phyloP scores from a whole-genome alignment of 352 stramenopile species.

The Pelagophyceae sp. region DNA sequence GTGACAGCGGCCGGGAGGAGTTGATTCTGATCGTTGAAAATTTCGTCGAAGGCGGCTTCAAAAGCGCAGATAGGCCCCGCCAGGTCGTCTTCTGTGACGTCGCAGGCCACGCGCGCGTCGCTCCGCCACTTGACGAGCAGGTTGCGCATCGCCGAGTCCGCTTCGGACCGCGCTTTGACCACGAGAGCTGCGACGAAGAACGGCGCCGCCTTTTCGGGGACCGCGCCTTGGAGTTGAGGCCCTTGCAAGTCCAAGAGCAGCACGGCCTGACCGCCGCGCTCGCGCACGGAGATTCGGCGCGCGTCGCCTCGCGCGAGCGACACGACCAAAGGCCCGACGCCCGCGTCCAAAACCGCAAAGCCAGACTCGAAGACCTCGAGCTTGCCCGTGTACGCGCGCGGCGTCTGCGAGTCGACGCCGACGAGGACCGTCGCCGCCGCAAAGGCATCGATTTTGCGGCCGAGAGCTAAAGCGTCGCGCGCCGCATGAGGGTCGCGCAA shows the following conservation, averaged over 20 bases:
- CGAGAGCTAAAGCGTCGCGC: not conserved
- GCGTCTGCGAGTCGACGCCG: not conserved
- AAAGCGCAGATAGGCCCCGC: not conserved
- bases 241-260: not conserved
- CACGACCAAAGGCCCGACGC: not conserved
- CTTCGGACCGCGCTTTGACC: not conserved
- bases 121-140: not conserved
- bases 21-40: not conserved
- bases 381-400: not conserved
- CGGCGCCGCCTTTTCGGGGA: not conserved
- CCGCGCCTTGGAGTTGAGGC: not conserved
- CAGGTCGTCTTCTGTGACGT: not conserved
- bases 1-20: not conserved
- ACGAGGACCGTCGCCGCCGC: not conserved
- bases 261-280: not conserved
- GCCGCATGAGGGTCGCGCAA: not conserved
- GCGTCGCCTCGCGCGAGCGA: not conserved
- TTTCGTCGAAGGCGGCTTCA: not conserved
- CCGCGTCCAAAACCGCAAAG: not conserved
- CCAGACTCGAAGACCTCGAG: not conserved
- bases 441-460: not conserved
- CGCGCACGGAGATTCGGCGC: not conserved
- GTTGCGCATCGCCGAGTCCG: not conserved
- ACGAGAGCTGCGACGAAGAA: not conserved
- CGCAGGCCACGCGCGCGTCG: not conserved